Conservation (phyloP, 2,329 filamentous ascomycete genomes). For the Epichloe baconii region DNA sequence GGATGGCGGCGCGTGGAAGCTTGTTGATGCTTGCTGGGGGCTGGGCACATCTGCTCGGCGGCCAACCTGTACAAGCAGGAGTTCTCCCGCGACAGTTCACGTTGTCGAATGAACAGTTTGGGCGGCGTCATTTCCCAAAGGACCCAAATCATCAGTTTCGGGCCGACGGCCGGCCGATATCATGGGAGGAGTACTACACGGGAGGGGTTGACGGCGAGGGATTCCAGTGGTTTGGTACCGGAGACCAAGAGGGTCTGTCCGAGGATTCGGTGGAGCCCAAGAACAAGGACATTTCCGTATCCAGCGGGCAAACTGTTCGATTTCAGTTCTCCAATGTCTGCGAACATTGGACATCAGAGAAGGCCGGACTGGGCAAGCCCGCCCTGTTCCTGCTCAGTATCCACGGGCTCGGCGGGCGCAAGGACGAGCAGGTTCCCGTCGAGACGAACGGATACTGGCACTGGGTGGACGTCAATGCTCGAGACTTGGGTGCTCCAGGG, state of each 20-base stretch:
- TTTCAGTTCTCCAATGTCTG: slow-evolving; percentile 76
- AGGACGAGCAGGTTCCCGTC: slow-evolving; percentile 57
- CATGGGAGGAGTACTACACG: slow-evolving; percentile 73
- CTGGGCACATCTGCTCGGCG: slow-evolving; percentile 48
- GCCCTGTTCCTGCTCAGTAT: slow-evolving; percentile 59
- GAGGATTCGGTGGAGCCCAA: slow-evolving; percentile 45
- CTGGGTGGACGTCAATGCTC: slow-evolving; percentile 62
- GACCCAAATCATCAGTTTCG: slow-evolving; percentile 61
- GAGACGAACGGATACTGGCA: slow-evolving; percentile 68
- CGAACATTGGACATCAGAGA: slow-evolving; percentile 67
- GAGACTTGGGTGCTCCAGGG: slow-evolving; percentile 54
- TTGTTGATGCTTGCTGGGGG: slow-evolving; percentile 92
- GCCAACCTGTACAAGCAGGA: slow-evolving; percentile 48
- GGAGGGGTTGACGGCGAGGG: slow-evolving; percentile 41
- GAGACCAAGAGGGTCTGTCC: slow-evolving; percentile 37
- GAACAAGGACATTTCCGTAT: slow-evolving; percentile 41
- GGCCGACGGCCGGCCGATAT: slow-evolving; percentile 50
- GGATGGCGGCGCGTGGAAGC: slow-evolving; percentile 79
- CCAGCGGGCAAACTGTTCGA: slow-evolving; percentile 44
- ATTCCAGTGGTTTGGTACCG: slow-evolving; percentile 32
- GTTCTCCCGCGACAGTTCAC: slow-evolving; percentile 55
- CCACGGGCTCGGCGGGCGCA: slow-evolving; percentile 51
- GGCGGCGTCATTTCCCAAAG: slow-evolving; percentile 63
- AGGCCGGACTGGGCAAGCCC: slow-evolving; percentile 49
- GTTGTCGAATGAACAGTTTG: slow-evolving; percentile 64